Conservation (phyloP, 495 filamentous ascomycete species). For the Darksidea phi region DNA sequence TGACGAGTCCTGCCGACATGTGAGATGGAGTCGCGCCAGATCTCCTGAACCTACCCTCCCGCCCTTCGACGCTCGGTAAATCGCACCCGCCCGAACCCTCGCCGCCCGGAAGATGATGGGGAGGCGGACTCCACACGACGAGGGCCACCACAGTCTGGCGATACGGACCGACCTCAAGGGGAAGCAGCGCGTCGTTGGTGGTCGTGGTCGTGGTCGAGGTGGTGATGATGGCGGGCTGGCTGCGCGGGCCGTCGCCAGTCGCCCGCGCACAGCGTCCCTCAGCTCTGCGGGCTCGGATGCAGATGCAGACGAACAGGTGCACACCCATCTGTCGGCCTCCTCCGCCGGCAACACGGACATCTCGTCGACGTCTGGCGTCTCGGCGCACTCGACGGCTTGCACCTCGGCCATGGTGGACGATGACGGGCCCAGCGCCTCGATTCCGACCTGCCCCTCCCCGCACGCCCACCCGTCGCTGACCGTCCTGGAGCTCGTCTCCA, state of each 20-base stretch:
- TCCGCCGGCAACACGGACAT: slow-evolving; percentile 25
- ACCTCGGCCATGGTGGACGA: slow-evolving; percentile 33
- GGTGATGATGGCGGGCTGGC: neutral
- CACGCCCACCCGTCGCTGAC: slow-evolving; percentile 27
- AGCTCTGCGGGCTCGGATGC: neutral
- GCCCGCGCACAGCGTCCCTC: slow-evolving; percentile 16
- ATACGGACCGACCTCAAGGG: slow-evolving; percentile 20
- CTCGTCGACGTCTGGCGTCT: slow-evolving; percentile 26
- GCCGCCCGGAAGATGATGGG: slow-evolving; percentile 17
- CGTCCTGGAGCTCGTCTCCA: slow-evolving; percentile 35
- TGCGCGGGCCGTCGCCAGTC: neutral
- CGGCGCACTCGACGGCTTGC: slow-evolving; percentile 31
- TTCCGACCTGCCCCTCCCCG: slow-evolving; percentile 6
- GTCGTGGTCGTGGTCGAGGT: neutral
- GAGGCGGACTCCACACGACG: slow-evolving; percentile 18
- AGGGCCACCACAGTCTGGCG: slow-evolving; percentile 17
- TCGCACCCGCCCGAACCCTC: neutral
- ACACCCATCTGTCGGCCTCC: slow-evolving; percentile 29
- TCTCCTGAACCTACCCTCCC: slow-evolving; percentile 10
- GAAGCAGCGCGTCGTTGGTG: slow-evolving; percentile 2
- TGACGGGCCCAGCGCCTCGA: slow-evolving; percentile 19
- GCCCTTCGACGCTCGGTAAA: neutral
- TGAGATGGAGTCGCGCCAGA: slow-evolving; percentile 15
- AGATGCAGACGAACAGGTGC: slow-evolving; percentile 18
- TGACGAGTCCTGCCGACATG: slow-evolving; percentile 13